These are phyloP conservation scores for Ganoderma leucocontextum DNA, from an alignment of 1,284 basidiomycete genomes.

Conservation along the genomic window DNA sequence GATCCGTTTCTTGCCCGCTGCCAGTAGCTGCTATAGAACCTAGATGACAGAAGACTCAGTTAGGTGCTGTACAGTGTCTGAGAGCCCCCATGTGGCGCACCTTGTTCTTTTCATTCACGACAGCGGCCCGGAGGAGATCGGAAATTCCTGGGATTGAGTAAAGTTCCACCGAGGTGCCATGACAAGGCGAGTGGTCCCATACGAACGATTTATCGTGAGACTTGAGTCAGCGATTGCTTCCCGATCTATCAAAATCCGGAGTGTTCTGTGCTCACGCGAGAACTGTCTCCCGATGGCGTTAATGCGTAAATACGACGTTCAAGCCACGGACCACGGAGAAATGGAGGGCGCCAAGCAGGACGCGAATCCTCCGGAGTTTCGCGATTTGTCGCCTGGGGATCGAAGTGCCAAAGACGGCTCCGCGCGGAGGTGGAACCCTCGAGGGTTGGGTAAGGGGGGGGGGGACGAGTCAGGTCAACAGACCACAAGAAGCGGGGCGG, in stretches of 20 bases:
- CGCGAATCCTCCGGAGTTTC: background rate
- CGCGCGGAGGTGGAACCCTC: background rate
- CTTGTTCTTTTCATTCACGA: background rate
- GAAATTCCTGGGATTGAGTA: background rate
- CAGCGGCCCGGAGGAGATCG: background rate
- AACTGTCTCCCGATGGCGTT: constrained; percentile 24
- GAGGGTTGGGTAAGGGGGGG: background rate
- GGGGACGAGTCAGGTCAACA: constrained; percentile 4
- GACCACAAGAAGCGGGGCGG: constrained; percentile 4
- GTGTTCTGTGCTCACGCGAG: background rate
- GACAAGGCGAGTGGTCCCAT: constrained; percentile 6
- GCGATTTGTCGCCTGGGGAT: background rate
- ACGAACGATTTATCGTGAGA: background rate
- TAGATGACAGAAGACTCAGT: background rate
- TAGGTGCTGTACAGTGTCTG: background rate
- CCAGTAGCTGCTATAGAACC: background rate
- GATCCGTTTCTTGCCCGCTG: too few species aligned
- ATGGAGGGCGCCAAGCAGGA: background rate
- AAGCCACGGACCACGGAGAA: background rate
- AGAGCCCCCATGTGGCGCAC: background rate
- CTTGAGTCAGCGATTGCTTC: constrained; percentile 1
- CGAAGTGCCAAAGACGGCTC: background rate
- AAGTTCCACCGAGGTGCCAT: background rate
- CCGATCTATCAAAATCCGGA: constrained; percentile 1
- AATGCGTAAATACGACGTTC: constrained; percentile 31